Percentiles rank a stretch among this genome's conserved stretches.
These are phyloP conservation scores for Gliomastix tumulicola DNA, from an alignment of 2,329 filamentous ascomycete species.

Conservation along the genomic window DNA sequence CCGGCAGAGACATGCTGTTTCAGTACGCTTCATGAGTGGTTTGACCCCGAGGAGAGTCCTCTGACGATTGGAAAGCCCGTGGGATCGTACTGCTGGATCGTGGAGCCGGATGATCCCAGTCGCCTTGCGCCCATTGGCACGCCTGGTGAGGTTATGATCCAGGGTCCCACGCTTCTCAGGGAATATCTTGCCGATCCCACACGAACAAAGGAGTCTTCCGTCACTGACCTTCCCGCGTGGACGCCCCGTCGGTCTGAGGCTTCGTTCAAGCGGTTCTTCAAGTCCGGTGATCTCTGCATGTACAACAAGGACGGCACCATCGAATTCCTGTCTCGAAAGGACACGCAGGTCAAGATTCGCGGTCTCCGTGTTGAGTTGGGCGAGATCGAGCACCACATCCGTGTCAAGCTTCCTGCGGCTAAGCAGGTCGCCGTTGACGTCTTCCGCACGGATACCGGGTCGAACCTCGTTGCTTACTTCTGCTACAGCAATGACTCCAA, in stretches of 20 bases:
- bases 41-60: not conserved
- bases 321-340: slow-evolving; percentile 32
- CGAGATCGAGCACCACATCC: slow-evolving; percentile 8
- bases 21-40: slow-evolving; percentile 2
- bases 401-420: not conserved
- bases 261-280: slow-evolving; percentile 16
- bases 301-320: slow-evolving; percentile 21
- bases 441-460: slow-evolving; percentile 24
- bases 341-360: slow-evolving; percentile 31
- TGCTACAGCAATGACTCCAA: too few species aligned
- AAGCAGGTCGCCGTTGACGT: slow-evolving; percentile 25
- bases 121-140: slow-evolving; percentile 11
- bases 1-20: slow-evolving; percentile 8
- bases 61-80: not conserved
- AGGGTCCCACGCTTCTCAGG: slow-evolving; percentile 34
- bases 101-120: slow-evolving; percentile 1
- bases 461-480: slow-evolving; percentile 12
- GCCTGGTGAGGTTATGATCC: slow-evolving; percentile 23
- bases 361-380: slow-evolving; percentile 34
- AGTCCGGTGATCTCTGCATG: slow-evolving; percentile 4
- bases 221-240: not conserved
- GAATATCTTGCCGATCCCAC: slow-evolving; percentile 36
- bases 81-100: not conserved
- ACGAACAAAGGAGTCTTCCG: slow-evolving; percentile 15
- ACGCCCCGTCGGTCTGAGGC: slow-evolving; percentile 7